Evolutionary conservation across 768 basidiomycete genomes (phyloP).

Genomic region (Pleurotus tuber-regium): DNA sequence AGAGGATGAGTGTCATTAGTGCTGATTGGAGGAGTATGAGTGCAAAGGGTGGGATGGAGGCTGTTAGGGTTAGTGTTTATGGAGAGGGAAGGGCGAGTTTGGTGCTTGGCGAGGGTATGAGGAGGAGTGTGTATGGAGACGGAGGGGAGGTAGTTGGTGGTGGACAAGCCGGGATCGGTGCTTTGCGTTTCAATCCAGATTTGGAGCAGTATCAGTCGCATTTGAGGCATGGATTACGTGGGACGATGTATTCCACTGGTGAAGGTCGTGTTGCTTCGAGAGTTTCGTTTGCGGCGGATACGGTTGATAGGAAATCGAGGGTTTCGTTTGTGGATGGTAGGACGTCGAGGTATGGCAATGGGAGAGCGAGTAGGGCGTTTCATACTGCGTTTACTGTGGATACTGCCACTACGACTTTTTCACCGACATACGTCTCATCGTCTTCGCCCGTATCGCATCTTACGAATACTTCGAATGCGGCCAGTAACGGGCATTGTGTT

Average conservation of each 20-base stretch:
- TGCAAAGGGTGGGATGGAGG: constrained; percentile 66
- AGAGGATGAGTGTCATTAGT: constrained; percentile 81
- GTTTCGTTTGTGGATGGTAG: constrained; percentile 38
- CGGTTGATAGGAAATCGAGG: constrained; percentile 28
- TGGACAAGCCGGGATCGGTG: constrained; percentile 39
- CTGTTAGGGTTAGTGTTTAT: constrained; percentile 69
- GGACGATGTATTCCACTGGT: constrained; percentile 31
- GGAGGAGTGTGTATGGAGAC: constrained; percentile 24
- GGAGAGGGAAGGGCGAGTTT: constrained; percentile 23
- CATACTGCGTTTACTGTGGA: constrained; percentile 29
- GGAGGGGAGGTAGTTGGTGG: too few relatives aligned
- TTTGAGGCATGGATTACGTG: constrained; percentile 45
- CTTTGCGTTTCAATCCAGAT: constrained; percentile 24
- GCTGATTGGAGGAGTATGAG: constrained; percentile 76
- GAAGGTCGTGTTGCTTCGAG: constrained; percentile 51
- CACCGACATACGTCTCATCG: constrained; percentile 11
- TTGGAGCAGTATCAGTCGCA: constrained; percentile 35
- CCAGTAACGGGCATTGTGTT: constrained; percentile 5
- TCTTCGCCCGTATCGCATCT: constrained; percentile 1
- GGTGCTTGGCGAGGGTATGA: constrained; percentile 8
- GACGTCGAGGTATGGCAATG: constrained; percentile 20
- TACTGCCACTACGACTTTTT: constrained; percentile 5
- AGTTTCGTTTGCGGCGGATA: constrained; percentile 69
- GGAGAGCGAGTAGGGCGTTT: constrained; percentile 28
- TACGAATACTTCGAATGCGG: constrained; percentile 1